These are phyloP conservation scores for Saposhnikovia divaricata DNA, from an alignment of 129 eudicot genomes.

Conservation along the genomic window DNA sequence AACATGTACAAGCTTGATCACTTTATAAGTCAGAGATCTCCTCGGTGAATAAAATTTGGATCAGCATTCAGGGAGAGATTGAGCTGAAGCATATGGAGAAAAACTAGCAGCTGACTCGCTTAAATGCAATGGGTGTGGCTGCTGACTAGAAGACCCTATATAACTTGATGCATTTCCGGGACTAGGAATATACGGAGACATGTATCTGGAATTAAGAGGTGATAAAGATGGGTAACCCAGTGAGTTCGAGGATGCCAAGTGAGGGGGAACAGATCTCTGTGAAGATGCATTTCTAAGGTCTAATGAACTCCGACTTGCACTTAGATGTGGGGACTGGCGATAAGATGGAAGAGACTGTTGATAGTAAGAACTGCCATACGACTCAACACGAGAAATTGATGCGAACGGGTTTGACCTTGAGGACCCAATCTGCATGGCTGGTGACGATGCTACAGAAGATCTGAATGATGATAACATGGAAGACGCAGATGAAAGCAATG, in stretches of 20 bases:
- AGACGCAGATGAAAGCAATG: constrained; percentile 66
- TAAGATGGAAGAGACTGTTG: constrained; percentile 34
- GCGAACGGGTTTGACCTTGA: constrained; percentile 25
- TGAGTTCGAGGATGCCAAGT: constrained; percentile 62
- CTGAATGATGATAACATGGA: constrained; percentile 48
- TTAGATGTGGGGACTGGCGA: constrained; percentile 45
- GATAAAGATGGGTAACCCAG: constrained; percentile 73
- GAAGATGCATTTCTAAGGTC: constrained; percentile 75
- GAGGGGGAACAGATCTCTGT: constrained; percentile 55
- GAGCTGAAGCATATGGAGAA: constrained; percentile 79
- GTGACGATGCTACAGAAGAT: constrained; percentile 59
- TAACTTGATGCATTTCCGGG: constrained; percentile 67
- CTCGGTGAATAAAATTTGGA: not conserved
- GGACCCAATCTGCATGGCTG: constrained; percentile 50
- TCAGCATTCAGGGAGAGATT: constrained; percentile 79
- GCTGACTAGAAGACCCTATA: constrained; percentile 62
- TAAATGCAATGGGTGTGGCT: constrained; percentile 47
- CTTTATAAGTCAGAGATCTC: not conserved
- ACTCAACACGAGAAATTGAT: constrained; percentile 35
- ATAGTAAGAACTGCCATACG: constrained; percentile 44
- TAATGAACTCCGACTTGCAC: constrained; percentile 54
- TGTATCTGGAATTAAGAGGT: constrained; percentile 58
- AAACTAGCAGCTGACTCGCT: constrained; percentile 74
- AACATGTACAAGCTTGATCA: not conserved
- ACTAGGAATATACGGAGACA: constrained; percentile 65